Evolutionary conservation across 164 flowering plant species (phyloP), one percentile per base, ranked within the genome.

Genomic region (Chloranthus sessilifolius): DNA sequence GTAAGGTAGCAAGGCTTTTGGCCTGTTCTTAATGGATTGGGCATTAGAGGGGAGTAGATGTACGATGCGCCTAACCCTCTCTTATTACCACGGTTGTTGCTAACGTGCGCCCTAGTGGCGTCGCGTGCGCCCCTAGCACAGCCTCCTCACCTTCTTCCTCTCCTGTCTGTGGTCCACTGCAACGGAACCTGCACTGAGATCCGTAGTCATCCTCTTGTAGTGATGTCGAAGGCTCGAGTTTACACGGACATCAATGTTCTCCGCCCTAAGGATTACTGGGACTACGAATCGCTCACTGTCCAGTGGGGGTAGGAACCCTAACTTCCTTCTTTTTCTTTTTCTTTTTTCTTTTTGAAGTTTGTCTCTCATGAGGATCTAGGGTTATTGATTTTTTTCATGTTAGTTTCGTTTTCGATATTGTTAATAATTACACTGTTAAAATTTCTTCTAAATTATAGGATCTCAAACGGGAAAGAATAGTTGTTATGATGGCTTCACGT

Each of bases 181-280:
- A 17, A 11, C 39, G 0, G 9, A 14, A 47, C 29, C 47, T n/a
- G n/a, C n/a, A n/a, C n/a, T n/a, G n/a, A n/a, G n/a, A n/a, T n/a
- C n/a, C n/a, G n/a, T n/a, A n/a, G n/a, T n/a, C n/a, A n/a, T n/a
- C n/a, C n/a, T n/a, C n/a, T n/a, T n/a, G n/a, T n/a, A n/a, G 46
- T 43, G 47, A 62, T 77, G 78, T 81, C 80, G 39, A 73, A 66
- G 50, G 76, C 92, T 59, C 72, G 82, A 14, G 85, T 83, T 27
- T 83, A 81, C 67, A 48, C 88, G 2, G 88, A 81, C 47, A 64
- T 83, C 43, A 83, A 83, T 27, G 82, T 81, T 47, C 75, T 54
- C 28, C 83, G 85, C 5, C 81, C 88, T 23, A 74, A 72, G 37
- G 84, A 83, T 2, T 78, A 83, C 63, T 80, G 83, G 87, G 87